Evolutionary conservation across 1,284 basidiomycete genomes (phyloP), one percentile per base, ranked within the genome.

Genomic region (Trametes versicolor): DNA sequence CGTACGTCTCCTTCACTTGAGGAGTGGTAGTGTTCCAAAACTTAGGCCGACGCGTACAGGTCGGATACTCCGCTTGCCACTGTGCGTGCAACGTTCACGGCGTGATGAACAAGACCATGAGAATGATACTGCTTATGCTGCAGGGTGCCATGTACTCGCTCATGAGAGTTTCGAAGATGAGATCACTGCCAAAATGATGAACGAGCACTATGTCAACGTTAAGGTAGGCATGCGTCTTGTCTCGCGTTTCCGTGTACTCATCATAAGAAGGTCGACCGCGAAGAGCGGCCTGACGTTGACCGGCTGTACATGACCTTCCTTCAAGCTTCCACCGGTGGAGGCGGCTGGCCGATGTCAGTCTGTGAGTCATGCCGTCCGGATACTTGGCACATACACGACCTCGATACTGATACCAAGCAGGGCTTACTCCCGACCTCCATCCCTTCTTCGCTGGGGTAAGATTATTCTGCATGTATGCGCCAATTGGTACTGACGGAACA

Each of bases 341-440:
- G 82, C 4, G 82, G 82, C 9, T 83, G 82, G 82, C 82, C 82
- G 0, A 76, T 83, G 75, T 80, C 78, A 15, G 79, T 81, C 60
- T 76, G 75, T 76, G 32, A 58, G 75, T 64, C 15, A 9, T 2
- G 5, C 10, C 6, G 6, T 49, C 17, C 13, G 25, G 2, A 29
- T 4, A 12, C 15, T 9, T 1, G 4, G 7, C 27, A 7, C 29
- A 19, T 17, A 19, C 41, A 43, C 4, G 19, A 17, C 6, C 15
- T n/a, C n/a, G n/a, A 43, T n/a, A 39, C 19, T 36, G 17, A 39
- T 15, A 23, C 19, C 29, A 10, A 19, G 45, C 47, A 76, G 75
- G 75, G 75, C 71, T 83, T 34, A 83, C 81, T 2, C 81, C 81
- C 0, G 76, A 77, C 43, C 72, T 82, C 1, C 76, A 81, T 47